Percentiles rank a stretch among this genome's conserved stretches.
These are phyloP conservation scores for Rhodotorula toruloides DNA, from an alignment of 768 basidiomycete genomes.

Conservation along the genomic window DNA sequence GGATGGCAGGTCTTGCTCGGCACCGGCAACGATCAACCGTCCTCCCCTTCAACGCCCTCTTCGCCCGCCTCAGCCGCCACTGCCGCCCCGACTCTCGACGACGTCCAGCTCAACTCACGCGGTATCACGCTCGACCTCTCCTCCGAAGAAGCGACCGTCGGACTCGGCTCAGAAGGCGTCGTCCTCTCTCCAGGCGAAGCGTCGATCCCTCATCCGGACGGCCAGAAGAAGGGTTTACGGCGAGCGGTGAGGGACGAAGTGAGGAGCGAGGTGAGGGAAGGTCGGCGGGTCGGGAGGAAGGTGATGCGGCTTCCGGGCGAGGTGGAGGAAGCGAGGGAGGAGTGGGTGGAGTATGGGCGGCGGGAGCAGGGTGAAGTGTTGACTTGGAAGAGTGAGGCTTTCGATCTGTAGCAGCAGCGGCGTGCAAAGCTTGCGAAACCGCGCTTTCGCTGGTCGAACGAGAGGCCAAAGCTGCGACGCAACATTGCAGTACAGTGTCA, in stretches of 20 bases:
- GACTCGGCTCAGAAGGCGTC: conserved; percentile 22
- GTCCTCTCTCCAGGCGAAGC: conserved; percentile 20
- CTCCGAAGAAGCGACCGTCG: conserved; percentile 2
- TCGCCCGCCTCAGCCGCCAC: no score
- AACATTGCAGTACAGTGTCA: no score
- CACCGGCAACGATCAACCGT: not conserved
- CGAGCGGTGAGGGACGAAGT: conserved; percentile 16
- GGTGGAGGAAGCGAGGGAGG: conserved; percentile 18
- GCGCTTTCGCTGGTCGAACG: no score
- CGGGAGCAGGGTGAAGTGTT: not conserved
- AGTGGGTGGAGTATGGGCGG: not conserved
- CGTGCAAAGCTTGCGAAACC: no score
- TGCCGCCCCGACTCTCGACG: no score
- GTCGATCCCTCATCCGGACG: not conserved
- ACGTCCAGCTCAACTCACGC: conserved; percentile 20
- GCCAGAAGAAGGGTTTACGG: conserved; percentile 6
- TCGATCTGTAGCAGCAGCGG: not conserved
- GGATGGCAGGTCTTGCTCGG: conserved; percentile 8
- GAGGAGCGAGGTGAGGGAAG: conserved; percentile 8
- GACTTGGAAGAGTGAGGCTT: conserved; percentile 33
- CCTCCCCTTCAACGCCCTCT: no score
- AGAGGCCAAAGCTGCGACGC: no score
- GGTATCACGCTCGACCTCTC: conserved; percentile 30
- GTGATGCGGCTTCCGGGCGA: not conserved
- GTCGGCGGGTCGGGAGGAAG: not conserved